Evolutionary conservation across 495 filamentous ascomycete genomes (phyloP).

Genomic region (Tuber brumale): DNA sequence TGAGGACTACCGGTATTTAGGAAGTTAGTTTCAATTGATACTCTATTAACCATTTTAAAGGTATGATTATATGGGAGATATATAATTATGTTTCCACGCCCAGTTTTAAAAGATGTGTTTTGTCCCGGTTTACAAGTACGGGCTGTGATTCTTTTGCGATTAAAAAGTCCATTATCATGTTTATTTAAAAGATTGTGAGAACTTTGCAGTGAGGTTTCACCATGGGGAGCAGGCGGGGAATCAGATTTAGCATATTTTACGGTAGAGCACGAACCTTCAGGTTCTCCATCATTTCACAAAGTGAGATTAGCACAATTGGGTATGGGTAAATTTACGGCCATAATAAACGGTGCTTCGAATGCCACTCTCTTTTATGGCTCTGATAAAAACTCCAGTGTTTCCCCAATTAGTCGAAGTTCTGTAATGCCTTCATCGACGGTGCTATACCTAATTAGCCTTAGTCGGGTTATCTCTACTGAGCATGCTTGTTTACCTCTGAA

Average conservation of each 20-base stretch:
- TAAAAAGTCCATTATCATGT: neutral
- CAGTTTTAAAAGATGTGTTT: neutral
- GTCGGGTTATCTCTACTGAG: neutral
- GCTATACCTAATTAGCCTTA: neutral
- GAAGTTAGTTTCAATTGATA: neutral
- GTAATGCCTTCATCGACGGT: neutral
- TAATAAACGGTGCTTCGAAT: neutral
- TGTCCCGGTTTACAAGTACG: neutral
- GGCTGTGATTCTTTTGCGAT: neutral
- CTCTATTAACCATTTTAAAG: neutral
- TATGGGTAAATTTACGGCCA: neutral
- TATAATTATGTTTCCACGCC: neutral
- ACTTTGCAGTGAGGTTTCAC: neutral
- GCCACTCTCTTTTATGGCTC: neutral
- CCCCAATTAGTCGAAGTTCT: neutral
- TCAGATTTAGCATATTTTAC: neutral
- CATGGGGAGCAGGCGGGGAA: neutral
- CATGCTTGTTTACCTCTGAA: neutral
- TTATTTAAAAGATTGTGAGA: neutral
- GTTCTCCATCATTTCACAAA: neutral
- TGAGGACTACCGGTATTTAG: neutral
- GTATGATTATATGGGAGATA: neutral
- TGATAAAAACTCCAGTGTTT: neutral
- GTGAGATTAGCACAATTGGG: neutral
- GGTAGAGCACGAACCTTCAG: neutral